phyloP scores from a whole-genome alignment of 2,329 filamentous ascomycete genomes.

The Penicillium sp. region DNA sequence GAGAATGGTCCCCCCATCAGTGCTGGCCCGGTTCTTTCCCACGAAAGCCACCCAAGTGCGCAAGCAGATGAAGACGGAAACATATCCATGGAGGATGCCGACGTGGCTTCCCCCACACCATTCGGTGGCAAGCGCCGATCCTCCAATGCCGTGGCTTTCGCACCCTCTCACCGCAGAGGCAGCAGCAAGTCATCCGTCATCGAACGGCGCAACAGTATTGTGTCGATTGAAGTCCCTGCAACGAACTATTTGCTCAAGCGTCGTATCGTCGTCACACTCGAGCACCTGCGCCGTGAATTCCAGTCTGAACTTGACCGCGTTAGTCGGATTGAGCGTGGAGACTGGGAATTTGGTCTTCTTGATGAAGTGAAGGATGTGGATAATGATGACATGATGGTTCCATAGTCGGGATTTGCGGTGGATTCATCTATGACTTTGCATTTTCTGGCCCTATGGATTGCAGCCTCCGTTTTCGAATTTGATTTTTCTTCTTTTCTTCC shows the following conservation, averaged over 20 bases:
- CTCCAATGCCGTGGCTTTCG: conserved; percentile 23
- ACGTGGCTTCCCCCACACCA: conserved; percentile 16
- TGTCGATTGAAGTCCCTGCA: conserved; percentile 6
- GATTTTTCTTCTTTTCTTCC: conserved; percentile 6
- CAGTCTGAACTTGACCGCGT: conserved; percentile 86
- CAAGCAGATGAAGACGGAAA: conserved; percentile 45
- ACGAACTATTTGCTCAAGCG: conserved; percentile 44
- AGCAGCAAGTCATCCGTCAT: conserved; percentile 20
- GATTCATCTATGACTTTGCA: conserved; percentile 2
- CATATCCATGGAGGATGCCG: conserved; percentile 42
- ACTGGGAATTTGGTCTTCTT: conserved; percentile 70
- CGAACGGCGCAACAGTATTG: conserved; percentile 12
- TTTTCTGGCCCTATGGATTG: background rate
- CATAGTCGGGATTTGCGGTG: conserved; percentile 22
- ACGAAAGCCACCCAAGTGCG: conserved; percentile 47
- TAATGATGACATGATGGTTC: conserved; percentile 40
- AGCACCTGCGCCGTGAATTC: conserved; percentile 84
- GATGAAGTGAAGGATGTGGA: conserved; percentile 25
- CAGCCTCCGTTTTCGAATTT: background rate
- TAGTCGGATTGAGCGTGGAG: conserved; percentile 81
- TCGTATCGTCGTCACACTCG: conserved; percentile 78
- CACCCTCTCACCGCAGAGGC: conserved; percentile 20
- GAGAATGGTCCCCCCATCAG: conserved; percentile 41
- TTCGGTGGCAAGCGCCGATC: conserved; percentile 18
- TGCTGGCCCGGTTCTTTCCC: conserved; percentile 24